Percentiles rank a stretch among this genome's conserved stretches.
Conservation (phyloP, 805 yeast genomes). For the Saccharomycopsis sp. region DNA sequence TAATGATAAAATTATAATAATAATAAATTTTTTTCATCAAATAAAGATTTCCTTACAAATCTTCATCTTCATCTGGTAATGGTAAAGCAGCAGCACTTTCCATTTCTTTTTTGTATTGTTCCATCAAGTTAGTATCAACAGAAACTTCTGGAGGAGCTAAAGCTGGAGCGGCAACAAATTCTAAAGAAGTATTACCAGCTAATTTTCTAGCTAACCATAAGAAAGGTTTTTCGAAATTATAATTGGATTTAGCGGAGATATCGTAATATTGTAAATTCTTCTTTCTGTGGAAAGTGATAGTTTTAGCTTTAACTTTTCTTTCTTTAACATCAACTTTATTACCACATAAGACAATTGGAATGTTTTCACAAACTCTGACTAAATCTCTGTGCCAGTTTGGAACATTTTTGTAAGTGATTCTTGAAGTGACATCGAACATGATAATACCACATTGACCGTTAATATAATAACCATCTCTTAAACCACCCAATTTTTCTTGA, state of each 20-base stretch:
- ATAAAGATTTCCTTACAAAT: constrained; percentile 58
- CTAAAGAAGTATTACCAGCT: constrained; percentile 96
- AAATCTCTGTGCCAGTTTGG: constrained; percentile 99
- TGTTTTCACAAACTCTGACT: constrained; percentile 99
- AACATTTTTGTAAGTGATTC: constrained; percentile 98
- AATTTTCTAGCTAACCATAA: constrained; percentile 99
- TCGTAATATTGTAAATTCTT: constrained; percentile 99
- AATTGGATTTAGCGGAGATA: constrained; percentile 98
- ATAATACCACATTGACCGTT: constrained; percentile 99
- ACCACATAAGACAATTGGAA: constrained; percentile 98
- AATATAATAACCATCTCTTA: constrained; percentile 99
- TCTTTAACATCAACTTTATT: constrained; percentile 99
- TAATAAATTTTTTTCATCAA: background rate
- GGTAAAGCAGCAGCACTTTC: constrained; percentile 99
- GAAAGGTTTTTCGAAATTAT: constrained; percentile 99
- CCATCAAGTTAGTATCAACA: constrained; percentile 94
- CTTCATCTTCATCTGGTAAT: constrained; percentile 99
- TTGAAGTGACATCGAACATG: constrained; percentile 98
- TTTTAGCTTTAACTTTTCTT: constrained; percentile 99
- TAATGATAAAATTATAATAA: background rate
- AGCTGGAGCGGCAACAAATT: constrained; percentile 98
- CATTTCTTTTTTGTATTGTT: constrained; percentile 98
- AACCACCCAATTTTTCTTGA: constrained; percentile 99
- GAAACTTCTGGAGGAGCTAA: constrained; percentile 99
- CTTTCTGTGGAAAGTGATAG: constrained; percentile 99